Base-by-base conservation (phyloP, 352 stramenopile genomes). In the Phytophthora cryptogea region DNA sequence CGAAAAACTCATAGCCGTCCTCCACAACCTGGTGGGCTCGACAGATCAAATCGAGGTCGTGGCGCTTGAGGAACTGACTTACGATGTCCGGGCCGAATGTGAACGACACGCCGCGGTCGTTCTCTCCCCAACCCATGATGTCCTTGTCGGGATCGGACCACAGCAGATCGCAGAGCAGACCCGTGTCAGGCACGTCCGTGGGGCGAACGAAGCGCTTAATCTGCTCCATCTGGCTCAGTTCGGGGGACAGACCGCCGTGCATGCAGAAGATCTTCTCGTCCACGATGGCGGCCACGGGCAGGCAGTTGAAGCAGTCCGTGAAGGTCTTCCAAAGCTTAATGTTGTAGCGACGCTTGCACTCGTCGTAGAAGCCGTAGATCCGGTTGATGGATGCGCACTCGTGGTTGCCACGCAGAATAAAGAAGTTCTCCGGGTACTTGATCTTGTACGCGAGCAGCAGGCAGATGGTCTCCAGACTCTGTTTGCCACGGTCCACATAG, bases 1-100 rank as follows among this genome's bases (percentile, higher is more conserved):
- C 97, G 72, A 99, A 99, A 77, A 99, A 99, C 78, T 99, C 97
- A 83, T 99, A 99, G 43, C 98, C 98, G 76, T 99, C 98, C 67
- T 99, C 98, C 10, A 99, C 97, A 44, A 99, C 96, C 79, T 99
- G 97, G 74, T 99, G 98, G 20, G 97, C 98, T 48, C 98, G 76
- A 49, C 98, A 98, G 26, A 99, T 90, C 32, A 99, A 86, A 59
- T 99, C 97, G 27, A 99, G 76, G 78, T 99, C 96, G 68, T 99
- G 97, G 28, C 83, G 79, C 52, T 97, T 86, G 44, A 99, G 83
- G 74, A 99, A 99, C 58, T 98, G 83, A 48, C 92, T 81, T 2
- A 99, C 96, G 33, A 99, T 94, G 79, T 99, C 97, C 23, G 93
- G 80, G 14, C 97, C 97, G 80, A 99, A 99, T 33, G 98, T 98